Percentiles rank a stretch among this genome's conserved stretches.
Evolutionary conservation across 1,284 basidiomycete genomes (phyloP).

Genomic region (Phlebopus sp.): DNA sequence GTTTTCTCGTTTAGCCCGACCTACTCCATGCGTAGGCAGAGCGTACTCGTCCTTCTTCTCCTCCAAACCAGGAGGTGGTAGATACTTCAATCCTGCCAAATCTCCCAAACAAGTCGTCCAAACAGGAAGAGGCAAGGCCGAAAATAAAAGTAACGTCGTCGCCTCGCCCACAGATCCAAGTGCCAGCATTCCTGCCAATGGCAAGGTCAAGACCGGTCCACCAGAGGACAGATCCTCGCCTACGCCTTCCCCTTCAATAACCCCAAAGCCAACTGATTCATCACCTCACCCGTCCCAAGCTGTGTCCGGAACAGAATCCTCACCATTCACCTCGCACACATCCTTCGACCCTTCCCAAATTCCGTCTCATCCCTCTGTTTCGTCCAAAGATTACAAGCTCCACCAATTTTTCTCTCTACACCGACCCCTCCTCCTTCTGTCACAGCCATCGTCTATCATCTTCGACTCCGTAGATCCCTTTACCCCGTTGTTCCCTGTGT

Average conservation of each 20-base stretch:
- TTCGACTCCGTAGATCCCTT: constrained; percentile 47
- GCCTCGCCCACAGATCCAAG: constrained; percentile 19
- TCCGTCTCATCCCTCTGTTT: constrained; percentile 52
- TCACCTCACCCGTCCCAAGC: constrained; percentile 11
- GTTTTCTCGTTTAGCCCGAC: constrained; percentile 49
- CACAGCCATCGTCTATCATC: constrained; percentile 52
- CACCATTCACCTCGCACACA: constrained; percentile 11
- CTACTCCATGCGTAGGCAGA: constrained; percentile 38
- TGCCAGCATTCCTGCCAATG: constrained; percentile 11
- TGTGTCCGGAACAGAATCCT: constrained; percentile 6
- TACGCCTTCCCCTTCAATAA: constrained; percentile 2
- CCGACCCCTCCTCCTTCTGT: constrained; percentile 66
- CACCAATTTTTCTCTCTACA: constrained; percentile 80
- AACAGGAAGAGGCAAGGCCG: constrained; percentile 33
- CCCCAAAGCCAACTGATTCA: constrained; percentile 23
- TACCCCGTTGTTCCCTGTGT: constrained; percentile 28
- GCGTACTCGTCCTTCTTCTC: constrained; percentile 77
- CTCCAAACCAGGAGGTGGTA: constrained; percentile 69
- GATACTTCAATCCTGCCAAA: constrained; percentile 72
- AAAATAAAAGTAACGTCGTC: constrained; percentile 19
- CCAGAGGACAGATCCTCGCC: constrained; percentile 22
- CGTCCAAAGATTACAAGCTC: constrained; percentile 64
- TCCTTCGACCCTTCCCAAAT: constrained; percentile 13
- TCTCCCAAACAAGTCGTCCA: constrained; percentile 51
- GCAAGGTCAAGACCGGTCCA: constrained; percentile 18